Percentiles rank a stretch among this genome's conserved stretches.
These are phyloP conservation scores for Hyaloscypha bicolor DNA, from an alignment of 495 filamentous ascomycete species.

Conservation along the genomic window DNA sequence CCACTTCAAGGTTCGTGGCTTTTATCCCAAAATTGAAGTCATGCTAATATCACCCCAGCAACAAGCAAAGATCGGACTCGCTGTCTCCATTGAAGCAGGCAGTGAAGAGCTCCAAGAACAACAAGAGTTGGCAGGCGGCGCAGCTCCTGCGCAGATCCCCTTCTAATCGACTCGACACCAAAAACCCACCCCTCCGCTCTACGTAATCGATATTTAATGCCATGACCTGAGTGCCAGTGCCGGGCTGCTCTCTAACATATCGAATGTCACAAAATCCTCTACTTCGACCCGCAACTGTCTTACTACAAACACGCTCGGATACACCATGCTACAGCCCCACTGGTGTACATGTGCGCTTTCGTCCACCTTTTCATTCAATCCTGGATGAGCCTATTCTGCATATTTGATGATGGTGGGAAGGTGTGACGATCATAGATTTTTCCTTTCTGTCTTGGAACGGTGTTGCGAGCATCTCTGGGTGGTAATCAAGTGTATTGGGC, in stretches of 20 bases:
- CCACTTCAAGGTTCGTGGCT: constrained; percentile 79
- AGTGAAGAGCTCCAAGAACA: constrained; percentile 90
- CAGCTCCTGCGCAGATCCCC: constrained; percentile 54
- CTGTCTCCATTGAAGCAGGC: constrained; percentile 89
- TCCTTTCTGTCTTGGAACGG: constrained; percentile 13
- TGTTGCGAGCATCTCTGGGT: constrained; percentile 30
- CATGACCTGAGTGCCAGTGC: constrained; percentile 18
- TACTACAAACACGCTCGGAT: constrained; percentile 29
- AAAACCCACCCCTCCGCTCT: constrained; percentile 31
- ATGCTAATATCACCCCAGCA: constrained; percentile 59
- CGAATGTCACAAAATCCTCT: constrained; percentile 23
- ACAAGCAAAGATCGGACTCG: constrained; percentile 91
- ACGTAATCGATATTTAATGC: constrained; percentile 33
- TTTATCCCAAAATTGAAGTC: constrained; percentile 28
- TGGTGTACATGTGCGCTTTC: constrained; percentile 18
- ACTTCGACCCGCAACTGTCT: constrained; percentile 29
- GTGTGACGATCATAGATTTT: constrained; percentile 37
- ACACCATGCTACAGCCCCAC: constrained; percentile 16
- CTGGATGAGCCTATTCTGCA: constrained; percentile 26
- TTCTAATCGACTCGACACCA: constrained; percentile 45
- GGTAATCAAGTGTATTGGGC: constrained; percentile 22
- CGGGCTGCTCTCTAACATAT: constrained; percentile 23
- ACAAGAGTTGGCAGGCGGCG: constrained; percentile 63
- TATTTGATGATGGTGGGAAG: constrained; percentile 30
- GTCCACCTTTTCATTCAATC: neutral